Percentiles rank a stretch among this genome's conserved stretches.
These are phyloP conservation scores for Plasmodium fragile DNA, from an alignment of 169 alveolate species.

Conservation along the genomic window DNA sequence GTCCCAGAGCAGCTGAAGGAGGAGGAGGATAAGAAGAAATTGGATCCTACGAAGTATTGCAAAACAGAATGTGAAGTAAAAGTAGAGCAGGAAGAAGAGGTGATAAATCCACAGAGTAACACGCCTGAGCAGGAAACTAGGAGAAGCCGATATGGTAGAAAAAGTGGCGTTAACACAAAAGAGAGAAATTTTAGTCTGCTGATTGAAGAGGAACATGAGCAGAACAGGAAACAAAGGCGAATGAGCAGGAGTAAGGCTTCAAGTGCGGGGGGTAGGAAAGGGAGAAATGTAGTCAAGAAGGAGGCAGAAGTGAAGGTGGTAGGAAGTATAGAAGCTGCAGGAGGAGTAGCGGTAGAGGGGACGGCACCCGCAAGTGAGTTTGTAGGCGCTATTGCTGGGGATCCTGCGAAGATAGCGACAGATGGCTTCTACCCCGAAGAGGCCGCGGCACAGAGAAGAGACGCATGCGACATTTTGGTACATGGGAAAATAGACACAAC, in stretches of 20 bases:
- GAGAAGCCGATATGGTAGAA: conserved; percentile 28
- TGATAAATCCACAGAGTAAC: not conserved
- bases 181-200: conserved; percentile 20
- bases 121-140: conserved; percentile 8
- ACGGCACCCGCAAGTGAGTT: not conserved
- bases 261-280: conserved; percentile 10
- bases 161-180: conserved; percentile 45
- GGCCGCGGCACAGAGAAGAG: not conserved
- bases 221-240: conserved; percentile 6
- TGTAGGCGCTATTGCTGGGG: not conserved
- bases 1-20: not conserved
- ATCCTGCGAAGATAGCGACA: not conserved
- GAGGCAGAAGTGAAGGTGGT: not conserved
- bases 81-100: not conserved
- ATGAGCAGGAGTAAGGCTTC: not conserved
- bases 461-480: not conserved
- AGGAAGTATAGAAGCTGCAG: not conserved
- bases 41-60: not conserved
- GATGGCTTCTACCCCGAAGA: not conserved
- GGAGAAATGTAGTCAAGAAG: not conserved
- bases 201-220: conserved; percentile 37
- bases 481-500: not conserved
- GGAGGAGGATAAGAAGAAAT: not conserved
- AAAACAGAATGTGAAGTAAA: not conserved
- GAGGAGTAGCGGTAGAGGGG: not conserved